A percentile compares a stretch with the other conserved stretches of the same genome.
Evolutionary conservation across 352 stramenopile species (phyloP).

Genomic region (Phytopythium oedochilum): DNA sequence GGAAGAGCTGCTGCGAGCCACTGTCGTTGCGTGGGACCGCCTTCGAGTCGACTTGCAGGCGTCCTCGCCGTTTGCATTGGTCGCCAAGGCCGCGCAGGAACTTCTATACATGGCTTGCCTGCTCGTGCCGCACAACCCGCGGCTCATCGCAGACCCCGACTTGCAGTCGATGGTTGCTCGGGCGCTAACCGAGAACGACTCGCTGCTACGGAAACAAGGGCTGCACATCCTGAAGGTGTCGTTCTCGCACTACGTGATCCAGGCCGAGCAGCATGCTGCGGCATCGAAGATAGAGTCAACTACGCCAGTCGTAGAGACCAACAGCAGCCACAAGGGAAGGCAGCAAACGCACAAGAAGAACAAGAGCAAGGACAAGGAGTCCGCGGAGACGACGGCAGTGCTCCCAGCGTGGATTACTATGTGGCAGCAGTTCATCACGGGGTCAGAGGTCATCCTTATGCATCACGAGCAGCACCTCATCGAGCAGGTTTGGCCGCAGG

Average conservation of each 20-base stretch:
- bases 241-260: constrained; percentile 44
- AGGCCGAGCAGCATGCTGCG: constrained; percentile 1
- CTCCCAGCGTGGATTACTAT: constrained; percentile 13
- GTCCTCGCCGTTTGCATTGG: not conserved
- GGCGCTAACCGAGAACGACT: constrained; percentile 43
- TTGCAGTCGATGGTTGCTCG: constrained; percentile 52
- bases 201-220: constrained; percentile 62
- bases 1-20: constrained; percentile 12
- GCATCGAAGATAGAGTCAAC: not conserved
- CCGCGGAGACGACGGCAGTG: not conserved
- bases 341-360: constrained; percentile 7
- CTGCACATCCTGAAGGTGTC: constrained; percentile 63
- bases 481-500: constrained; percentile 80
- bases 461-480: constrained; percentile 81
- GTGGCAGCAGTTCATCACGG: constrained; percentile 71
- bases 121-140: constrained; percentile 42
- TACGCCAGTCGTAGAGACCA: not conserved
- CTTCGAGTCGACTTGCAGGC: not conserved
- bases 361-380: constrained; percentile 4
- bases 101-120: constrained; percentile 62
- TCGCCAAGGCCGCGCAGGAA: constrained; percentile 18
- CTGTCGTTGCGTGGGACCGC: constrained; percentile 18
- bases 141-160: constrained; percentile 23
- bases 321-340: constrained; percentile 1
- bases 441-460: constrained; percentile 79